Evolutionary conservation across 2,329 filamentous ascomycete species (phyloP).

Genomic region (Falciphora oryzae): DNA sequence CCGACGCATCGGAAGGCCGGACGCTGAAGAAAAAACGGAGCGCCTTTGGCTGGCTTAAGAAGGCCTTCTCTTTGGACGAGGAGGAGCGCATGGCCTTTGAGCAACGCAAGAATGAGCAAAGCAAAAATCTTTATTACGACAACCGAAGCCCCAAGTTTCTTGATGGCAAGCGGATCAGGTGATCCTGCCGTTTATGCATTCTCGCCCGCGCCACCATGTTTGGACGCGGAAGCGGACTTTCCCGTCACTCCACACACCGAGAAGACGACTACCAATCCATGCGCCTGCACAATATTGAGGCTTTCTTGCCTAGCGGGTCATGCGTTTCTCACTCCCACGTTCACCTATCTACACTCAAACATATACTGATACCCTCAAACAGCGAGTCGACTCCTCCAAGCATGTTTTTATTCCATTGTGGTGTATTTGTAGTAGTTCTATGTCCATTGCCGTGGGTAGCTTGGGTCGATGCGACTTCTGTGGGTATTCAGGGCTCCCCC

Average conservation of each 20-base stretch:
- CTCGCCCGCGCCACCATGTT: no score
- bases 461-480: not conserved
- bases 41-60: slow-evolving; percentile 63
- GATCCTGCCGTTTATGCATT: slow-evolving; percentile 4
- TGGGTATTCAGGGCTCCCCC: not conserved
- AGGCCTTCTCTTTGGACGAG: slow-evolving; percentile 60
- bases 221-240: no score
- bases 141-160: slow-evolving; percentile 46
- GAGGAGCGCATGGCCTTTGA: slow-evolving; percentile 57
- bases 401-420: not conserved
- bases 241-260: no score
- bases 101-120: slow-evolving; percentile 42
- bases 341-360: not conserved
- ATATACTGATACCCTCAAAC: not conserved
- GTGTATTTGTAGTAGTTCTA: not conserved
- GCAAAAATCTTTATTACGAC: slow-evolving; percentile 44
- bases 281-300: no score
- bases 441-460: not conserved
- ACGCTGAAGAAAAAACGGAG: slow-evolving; percentile 60
- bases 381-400: not conserved
- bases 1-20: slow-evolving; percentile 31
- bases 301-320: no score
- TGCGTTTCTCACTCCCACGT: no score
- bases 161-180: slow-evolving; percentile 45
- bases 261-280: no score